Conservation (phyloP, 768 basidiomycete genomes). For the Rhizopogon vinicolor region DNA sequence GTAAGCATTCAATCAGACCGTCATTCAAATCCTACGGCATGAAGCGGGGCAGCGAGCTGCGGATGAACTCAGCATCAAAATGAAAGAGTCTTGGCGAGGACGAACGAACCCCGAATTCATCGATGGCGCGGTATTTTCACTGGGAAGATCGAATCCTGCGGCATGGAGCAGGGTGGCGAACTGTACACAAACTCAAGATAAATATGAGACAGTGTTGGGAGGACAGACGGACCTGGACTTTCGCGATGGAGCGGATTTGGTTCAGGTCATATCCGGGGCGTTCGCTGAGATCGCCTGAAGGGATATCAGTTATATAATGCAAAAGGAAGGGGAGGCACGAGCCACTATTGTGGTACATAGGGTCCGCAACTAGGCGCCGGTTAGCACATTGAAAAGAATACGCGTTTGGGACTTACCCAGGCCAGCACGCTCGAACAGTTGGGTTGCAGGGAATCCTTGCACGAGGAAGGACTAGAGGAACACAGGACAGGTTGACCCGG, state of each 20-base stretch:
- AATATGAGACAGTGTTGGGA: background rate
- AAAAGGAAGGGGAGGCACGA: conserved; percentile 8
- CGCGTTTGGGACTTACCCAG: conserved; percentile 40
- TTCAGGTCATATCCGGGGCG: conserved; percentile 79
- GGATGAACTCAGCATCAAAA: background rate
- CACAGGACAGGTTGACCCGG: conserved; percentile 1
- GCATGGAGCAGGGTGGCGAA: conserved; percentile 68
- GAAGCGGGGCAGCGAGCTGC: conserved; percentile 66
- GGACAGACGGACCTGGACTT: conserved; percentile 63
- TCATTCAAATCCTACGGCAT: conserved; percentile 55
- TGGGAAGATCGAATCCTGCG: conserved; percentile 49
- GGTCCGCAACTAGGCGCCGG: conserved; percentile 60
- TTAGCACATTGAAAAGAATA: background rate
- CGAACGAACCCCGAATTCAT: conserved; percentile 72
- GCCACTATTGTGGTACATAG: conserved; percentile 88
- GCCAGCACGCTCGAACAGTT: conserved; percentile 85
- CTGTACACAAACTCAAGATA: conserved; percentile 25
- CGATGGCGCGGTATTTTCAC: conserved; percentile 40
- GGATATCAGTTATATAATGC: background rate
- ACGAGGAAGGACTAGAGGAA: conserved; percentile 63
- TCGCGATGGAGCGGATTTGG: conserved; percentile 79
- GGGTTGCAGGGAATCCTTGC: conserved; percentile 81
- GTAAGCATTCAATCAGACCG: conserved; percentile 7
- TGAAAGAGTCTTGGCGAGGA: background rate
- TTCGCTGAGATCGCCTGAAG: conserved; percentile 68